These are phyloP conservation scores for Trypanosoma lewisi DNA, from an alignment of 208 protist species.

Conservation along the genomic window DNA sequence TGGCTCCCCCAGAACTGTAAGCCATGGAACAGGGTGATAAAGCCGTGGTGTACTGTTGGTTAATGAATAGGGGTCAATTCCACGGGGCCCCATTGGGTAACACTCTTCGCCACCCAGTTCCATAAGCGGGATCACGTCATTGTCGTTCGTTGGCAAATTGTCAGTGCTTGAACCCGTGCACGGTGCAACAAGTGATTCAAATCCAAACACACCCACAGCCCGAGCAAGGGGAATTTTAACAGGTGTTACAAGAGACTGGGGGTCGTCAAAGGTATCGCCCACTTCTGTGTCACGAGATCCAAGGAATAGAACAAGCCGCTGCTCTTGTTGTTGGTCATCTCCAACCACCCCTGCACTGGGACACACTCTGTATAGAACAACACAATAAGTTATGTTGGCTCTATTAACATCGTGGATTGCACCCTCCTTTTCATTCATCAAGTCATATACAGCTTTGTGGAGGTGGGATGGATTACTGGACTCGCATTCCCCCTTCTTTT, in stretches of 20 bases:
- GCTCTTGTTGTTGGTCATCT: not conserved
- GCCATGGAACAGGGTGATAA: conserved; percentile 25
- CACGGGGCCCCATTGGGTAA: conserved; percentile 18
- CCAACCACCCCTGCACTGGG: not conserved
- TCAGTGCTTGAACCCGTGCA: not conserved
- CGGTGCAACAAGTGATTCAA: conserved; percentile 17
- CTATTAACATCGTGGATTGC: not conserved
- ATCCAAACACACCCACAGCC: conserved; percentile 6
- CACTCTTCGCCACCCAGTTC: conserved; percentile 14
- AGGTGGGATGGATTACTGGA: not conserved
- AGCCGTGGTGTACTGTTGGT: conserved; percentile 8
- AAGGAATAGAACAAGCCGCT: conserved; percentile 15
- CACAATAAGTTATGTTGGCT: not conserved
- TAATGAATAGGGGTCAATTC: conserved; percentile 9
- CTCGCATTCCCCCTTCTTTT: not conserved
- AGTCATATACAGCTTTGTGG: not conserved
- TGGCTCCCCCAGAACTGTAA: conserved; percentile 45
- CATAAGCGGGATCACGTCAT: conserved; percentile 3
- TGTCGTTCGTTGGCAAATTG: not conserved
- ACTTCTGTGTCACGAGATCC: not conserved
- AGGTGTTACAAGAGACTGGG: not conserved
- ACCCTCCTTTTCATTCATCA: conserved; percentile 2
- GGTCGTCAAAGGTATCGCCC: not conserved
- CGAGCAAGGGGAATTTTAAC: not conserved
- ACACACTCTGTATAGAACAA: conserved; percentile 20